phyloP scores from a whole-genome alignment of 805 yeast genomes.

The Pichia californica region DNA sequence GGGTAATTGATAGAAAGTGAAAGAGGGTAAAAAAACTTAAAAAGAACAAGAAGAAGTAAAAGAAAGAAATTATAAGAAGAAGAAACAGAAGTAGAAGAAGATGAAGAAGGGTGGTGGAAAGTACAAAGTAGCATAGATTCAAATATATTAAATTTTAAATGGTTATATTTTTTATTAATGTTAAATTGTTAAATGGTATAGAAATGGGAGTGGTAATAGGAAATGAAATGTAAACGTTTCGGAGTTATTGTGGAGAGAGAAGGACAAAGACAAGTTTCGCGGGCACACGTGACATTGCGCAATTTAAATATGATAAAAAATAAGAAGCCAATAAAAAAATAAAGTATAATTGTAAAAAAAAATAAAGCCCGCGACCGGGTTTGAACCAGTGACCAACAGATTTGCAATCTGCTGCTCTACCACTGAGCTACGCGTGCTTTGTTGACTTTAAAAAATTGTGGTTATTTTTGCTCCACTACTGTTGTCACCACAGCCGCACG shows the following conservation, averaged over 20 bases:
- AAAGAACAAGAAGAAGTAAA: neutral
- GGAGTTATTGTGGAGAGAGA: neutral
- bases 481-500: no score
- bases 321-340: neutral
- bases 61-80: neutral
- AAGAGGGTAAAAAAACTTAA: neutral
- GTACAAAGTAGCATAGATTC: no score
- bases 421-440: conserved; percentile 72
- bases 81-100: neutral
- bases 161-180: no score
- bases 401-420: conserved; percentile 99
- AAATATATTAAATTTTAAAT: no score
- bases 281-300: conserved; percentile 6
- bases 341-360: neutral
- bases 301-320: neutral
- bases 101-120: neutral
- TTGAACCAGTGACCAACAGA: conserved; percentile 98
- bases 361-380: conserved; percentile 76
- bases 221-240: no score
- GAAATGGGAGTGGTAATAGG: no score
- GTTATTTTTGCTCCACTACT: no score
- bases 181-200: no score
- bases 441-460: no score
- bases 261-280: neutral
- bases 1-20: neutral